Evolutionary conservation across 2,329 filamentous ascomycete genomes (phyloP), one percentile per base, ranked within the genome.

Genomic region (Purpureocillium lavendulum): DNA sequence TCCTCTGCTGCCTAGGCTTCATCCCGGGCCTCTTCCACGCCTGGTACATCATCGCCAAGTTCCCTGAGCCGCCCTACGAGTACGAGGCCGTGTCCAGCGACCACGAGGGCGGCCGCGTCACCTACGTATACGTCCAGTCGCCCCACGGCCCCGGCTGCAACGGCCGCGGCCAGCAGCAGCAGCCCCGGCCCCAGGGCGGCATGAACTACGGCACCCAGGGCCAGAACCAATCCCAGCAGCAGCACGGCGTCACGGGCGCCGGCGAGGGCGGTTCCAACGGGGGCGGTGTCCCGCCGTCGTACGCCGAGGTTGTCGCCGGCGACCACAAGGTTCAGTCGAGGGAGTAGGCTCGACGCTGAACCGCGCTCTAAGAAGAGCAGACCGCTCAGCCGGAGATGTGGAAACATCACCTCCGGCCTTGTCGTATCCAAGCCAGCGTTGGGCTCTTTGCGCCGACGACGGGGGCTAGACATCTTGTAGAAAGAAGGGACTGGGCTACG

Each of bases 21-120:
- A 64, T 97, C 44, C 90, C 90, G 15, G 90, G 90, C 45, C 82
- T 97, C 36, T 69, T 98, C 3, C 92, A 98, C 68, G 79, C 89
- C 46, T 97, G 92, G 90, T 98, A 97, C 73, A 94, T 97, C 64
- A 96, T 98, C 64, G 77, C 86, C 54, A 84, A 86, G 58, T 86
- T 83, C 61, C 92, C 92, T 42, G 90, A 96, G 45, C 50, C 75
- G 31, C 71, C 81, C 42, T 75, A 75, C 60, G 77, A 83, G 46
- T 88, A 92, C 64, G 77, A 86, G 50, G 65, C 70, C 37, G 60
- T 84, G 31, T 64, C 75, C 5, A 76, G 80, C 39, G 73, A 77
- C 53, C 51, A 57, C 52, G 72, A 75, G 49, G 65, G 67, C 50
- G 69, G 73, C 49, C 73, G 71, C 44, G 79, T 90, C 40, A 83